Evolutionary conservation across 148 eudicot species (phyloP).

Genomic region (Chenopodium quinoa): DNA sequence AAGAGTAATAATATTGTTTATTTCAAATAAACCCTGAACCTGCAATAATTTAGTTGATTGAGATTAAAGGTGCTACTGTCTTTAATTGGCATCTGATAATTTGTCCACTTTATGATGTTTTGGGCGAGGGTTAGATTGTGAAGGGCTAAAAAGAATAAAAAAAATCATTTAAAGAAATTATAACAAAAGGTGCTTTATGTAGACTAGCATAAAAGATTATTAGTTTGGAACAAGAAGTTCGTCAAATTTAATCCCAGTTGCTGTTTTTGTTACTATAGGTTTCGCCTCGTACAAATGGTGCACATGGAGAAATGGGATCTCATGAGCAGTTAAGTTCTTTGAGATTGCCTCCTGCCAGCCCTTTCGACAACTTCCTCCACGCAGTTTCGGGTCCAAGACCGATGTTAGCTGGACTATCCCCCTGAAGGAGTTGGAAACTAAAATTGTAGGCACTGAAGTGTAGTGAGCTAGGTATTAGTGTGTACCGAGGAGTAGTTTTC

Average conservation of each 20-base stretch:
- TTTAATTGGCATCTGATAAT: neutral
- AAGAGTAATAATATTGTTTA: neutral
- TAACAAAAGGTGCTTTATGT: neutral
- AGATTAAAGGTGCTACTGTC: neutral
- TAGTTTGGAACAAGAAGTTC: neutral
- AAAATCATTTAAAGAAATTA: neutral
- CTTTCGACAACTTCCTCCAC: conserved; percentile 89
- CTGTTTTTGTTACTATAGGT: conserved; percentile 32
- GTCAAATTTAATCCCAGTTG: neutral
- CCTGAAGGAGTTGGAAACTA: conserved; percentile 13
- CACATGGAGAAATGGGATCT: conserved; percentile 23
- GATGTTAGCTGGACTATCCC: conserved; percentile 20
- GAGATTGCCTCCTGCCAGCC: conserved; percentile 93
- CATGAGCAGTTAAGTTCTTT: conserved; percentile 50
- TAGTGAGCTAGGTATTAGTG: neutral
- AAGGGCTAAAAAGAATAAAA: neutral
- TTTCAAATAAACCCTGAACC: neutral
- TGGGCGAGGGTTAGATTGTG: neutral
- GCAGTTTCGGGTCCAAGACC: conserved; percentile 49
- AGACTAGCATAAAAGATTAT: neutral
- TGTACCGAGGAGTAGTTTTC: conserved; percentile 12
- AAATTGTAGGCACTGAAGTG: neutral
- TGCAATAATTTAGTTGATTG: neutral
- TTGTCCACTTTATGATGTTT: neutral
- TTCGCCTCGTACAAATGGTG: conserved; percentile 29